Conservation (phyloP, 805 yeast genomes). For the Zygotorulaspora danielsina region DNA sequence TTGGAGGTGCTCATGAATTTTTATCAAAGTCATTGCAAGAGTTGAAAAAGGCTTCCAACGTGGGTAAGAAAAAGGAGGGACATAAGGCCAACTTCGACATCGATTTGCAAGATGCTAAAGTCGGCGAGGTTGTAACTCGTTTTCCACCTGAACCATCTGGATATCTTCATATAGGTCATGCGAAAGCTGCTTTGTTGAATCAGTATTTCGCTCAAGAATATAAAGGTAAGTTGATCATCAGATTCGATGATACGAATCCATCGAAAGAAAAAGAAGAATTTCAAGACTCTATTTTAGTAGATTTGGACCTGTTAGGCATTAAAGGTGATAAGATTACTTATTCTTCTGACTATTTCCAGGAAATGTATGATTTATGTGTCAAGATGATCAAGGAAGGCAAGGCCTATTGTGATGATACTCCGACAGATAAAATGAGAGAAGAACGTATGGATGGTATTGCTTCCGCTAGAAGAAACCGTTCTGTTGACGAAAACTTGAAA, state of each 20-base stretch:
- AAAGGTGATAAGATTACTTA: constrained; percentile 84
- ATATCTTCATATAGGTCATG: constrained; percentile 95
- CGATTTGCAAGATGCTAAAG: constrained; percentile 83
- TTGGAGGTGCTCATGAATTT: constrained; percentile 65
- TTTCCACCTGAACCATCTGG: constrained; percentile 99
- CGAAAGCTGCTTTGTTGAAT: constrained; percentile 94
- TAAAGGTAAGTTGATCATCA: constrained; percentile 92
- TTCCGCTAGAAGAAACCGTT: constrained; percentile 84
- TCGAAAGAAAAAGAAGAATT: constrained; percentile 93
- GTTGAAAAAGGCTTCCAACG: constrained; percentile 63
- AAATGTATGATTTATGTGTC: constrained; percentile 84
- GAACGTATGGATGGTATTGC: constrained; percentile 98
- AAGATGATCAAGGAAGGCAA: constrained; percentile 90
- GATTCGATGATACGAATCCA: constrained; percentile 98
- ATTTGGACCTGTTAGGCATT: constrained; percentile 82
- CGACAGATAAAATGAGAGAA: constrained; percentile 92
- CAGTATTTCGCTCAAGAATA: constrained; percentile 94
- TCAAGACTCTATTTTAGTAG: constrained; percentile 91
- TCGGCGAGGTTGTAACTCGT: constrained; percentile 95
- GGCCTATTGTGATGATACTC: constrained; percentile 97
- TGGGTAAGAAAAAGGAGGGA: constrained; percentile 69
- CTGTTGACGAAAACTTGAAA: constrained; percentile 85
- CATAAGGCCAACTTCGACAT: constrained; percentile 96
- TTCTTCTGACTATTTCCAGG: constrained; percentile 89
- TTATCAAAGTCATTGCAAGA: constrained; percentile 68